phyloP scores from a whole-genome alignment of 768 basidiomycete genomes.

The Cystofilobasidium ferigula region DNA sequence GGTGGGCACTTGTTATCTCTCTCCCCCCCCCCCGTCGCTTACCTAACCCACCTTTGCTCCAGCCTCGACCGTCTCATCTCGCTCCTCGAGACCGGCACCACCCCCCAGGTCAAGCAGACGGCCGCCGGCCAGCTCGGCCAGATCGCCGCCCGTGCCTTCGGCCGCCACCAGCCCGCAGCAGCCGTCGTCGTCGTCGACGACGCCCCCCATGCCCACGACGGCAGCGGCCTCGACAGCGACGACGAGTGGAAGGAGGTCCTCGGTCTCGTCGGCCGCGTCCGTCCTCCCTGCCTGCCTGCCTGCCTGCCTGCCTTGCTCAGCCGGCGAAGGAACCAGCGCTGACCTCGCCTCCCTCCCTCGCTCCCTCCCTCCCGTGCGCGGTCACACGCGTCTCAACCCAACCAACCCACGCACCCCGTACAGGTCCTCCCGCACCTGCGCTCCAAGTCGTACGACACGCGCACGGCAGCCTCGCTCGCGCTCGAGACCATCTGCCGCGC shows the following conservation, averaged over 20 bases:
- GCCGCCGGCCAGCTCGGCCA: constrained; percentile 93
- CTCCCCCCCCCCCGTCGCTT: neutral
- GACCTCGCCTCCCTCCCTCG: neutral
- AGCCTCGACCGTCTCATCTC: constrained; percentile 96
- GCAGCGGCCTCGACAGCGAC: constrained; percentile 28
- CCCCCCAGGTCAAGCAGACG: constrained; percentile 76
- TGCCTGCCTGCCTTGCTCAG: neutral
- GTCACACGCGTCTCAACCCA: neutral
- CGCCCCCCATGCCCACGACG: neutral
- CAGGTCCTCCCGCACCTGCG: constrained; percentile 84
- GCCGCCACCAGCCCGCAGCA: constrained; percentile 58
- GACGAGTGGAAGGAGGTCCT: constrained; percentile 80
- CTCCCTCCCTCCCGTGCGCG: neutral
- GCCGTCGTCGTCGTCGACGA: constrained; percentile 4
- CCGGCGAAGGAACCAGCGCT: neutral
- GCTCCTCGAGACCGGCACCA: constrained; percentile 89
- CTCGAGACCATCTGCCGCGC: constrained; percentile 75
- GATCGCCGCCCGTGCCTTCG: constrained; percentile 58
- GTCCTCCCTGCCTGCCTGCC: constrained; percentile 35
- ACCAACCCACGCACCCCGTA: neutral
- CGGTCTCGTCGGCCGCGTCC: constrained; percentile 76
- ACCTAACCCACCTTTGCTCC: neutral
- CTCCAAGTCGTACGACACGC: constrained; percentile 84
- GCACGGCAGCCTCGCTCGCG: constrained; percentile 76
- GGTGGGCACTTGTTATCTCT: neutral